Percentiles rank a stretch among this genome's conserved stretches.
phyloP scores from a whole-genome alignment of 768 basidiomycete genomes.

The Phaffia tasmanica region DNA sequence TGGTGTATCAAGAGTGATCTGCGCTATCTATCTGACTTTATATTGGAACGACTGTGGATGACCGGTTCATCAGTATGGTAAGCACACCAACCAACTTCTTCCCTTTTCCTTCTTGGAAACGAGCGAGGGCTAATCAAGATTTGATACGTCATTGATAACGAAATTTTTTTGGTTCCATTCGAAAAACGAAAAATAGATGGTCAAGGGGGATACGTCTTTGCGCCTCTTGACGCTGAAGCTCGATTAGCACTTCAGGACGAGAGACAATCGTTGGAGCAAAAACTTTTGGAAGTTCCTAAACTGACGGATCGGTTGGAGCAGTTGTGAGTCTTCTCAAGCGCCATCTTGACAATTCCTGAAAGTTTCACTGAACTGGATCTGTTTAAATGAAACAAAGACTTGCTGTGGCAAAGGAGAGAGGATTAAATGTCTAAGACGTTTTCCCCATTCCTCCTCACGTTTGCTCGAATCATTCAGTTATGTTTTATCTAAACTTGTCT shows the following conservation, averaged over 20 bases:
- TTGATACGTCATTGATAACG: too few relatives aligned
- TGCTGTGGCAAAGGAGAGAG: slow-evolving; percentile 14
- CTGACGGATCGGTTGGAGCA: slow-evolving; percentile 44
- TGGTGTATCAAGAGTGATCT: neutral
- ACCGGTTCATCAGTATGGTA: neutral
- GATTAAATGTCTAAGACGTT: slow-evolving; percentile 2
- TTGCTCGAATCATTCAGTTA: too few relatives aligned
- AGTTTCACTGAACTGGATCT: neutral
- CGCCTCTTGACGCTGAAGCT: slow-evolving; percentile 65
- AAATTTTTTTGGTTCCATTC: too few relatives aligned
- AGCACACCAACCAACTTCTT: neutral
- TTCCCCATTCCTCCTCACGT: too few relatives aligned
- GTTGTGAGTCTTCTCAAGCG: slow-evolving; percentile 2
- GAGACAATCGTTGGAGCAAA: slow-evolving; percentile 76
- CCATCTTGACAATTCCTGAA: too few relatives aligned
- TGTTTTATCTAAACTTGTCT: too few relatives aligned
- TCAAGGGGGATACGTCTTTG: slow-evolving; percentile 83
- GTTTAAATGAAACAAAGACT: neutral
- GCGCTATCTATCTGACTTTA: neutral
- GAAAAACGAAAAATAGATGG: too few relatives aligned
- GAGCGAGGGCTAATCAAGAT: too few relatives aligned
- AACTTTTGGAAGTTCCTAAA: slow-evolving; percentile 81
- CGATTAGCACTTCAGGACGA: slow-evolving; percentile 85
- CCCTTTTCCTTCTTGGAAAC: too few relatives aligned
- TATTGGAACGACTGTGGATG: neutral